Conservation (phyloP, 768 basidiomycete genomes). For the Coprinellus aureogranulatus region DNA sequence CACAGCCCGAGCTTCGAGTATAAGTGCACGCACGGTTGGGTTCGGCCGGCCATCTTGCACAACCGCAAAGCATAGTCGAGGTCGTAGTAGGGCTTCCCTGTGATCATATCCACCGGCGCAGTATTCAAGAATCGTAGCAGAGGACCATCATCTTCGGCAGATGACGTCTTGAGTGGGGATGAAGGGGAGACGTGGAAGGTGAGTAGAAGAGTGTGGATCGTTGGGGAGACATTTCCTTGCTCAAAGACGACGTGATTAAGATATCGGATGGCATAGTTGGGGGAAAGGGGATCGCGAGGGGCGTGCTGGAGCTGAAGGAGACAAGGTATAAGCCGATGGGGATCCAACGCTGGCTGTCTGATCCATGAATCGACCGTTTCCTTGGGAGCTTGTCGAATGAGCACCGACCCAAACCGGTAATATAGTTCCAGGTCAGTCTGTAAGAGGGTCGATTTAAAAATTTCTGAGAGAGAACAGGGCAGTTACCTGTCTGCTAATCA, state of each 20-base stretch:
- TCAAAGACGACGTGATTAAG: constrained; percentile 83
- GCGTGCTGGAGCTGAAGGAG: constrained; percentile 77
- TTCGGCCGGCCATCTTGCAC: constrained; percentile 79
- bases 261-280: constrained; percentile 88
- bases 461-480: background rate
- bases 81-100: constrained; percentile 89
- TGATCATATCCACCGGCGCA: constrained; percentile 79
- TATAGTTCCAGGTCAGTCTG: constrained; percentile 86
- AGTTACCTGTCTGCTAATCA: constrained; percentile 82
- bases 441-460: background rate
- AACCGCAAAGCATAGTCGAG: constrained; percentile 94
- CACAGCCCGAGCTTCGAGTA: constrained; percentile 97
- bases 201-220: constrained; percentile 90
- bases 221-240: constrained; percentile 74
- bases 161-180: constrained; percentile 55
- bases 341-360: constrained; percentile 74
- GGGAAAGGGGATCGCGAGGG: constrained; percentile 66
- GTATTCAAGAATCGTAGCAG: constrained; percentile 79
- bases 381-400: constrained; percentile 83
- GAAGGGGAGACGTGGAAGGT: constrained; percentile 67
- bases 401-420: constrained; percentile 86
- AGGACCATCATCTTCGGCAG: constrained; percentile 65
- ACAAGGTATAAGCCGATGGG: constrained; percentile 84
- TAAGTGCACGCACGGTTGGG: constrained; percentile 90
- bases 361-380: constrained; percentile 93